phyloP scores from a whole-genome alignment of 768 basidiomycete species.

The Leccinum sublutescens region DNA sequence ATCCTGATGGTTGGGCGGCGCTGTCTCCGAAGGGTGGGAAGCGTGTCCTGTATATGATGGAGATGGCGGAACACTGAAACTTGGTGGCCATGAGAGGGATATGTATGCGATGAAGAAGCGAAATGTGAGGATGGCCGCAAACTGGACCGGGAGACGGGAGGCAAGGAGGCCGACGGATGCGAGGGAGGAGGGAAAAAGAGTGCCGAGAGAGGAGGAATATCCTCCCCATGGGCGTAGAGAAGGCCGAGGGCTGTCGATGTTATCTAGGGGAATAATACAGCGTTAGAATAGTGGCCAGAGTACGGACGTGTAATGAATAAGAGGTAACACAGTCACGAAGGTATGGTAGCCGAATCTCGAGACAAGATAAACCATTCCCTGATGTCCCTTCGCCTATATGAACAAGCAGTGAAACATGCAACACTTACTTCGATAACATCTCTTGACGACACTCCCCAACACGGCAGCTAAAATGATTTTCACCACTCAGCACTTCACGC shows the following conservation, averaged over 20 bases:
- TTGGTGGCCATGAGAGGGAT: constrained; percentile 9
- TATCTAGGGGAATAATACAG: constrained; percentile 14
- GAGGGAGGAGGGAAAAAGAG: constrained; percentile 14
- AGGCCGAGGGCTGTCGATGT: constrained; percentile 32
- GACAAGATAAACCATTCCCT: constrained; percentile 49
- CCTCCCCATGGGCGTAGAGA: constrained; percentile 26
- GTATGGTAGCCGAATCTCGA: constrained; percentile 32
- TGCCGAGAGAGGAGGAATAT: constrained; percentile 22
- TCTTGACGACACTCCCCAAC: constrained; percentile 43
- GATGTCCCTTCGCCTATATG: background rate
- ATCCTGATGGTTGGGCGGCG: background rate
- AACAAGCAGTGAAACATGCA: constrained; percentile 5
- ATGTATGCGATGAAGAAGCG: constrained; percentile 12
- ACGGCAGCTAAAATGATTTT: constrained; percentile 43
- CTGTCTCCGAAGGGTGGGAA: constrained; percentile 10
- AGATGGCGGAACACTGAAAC: constrained; percentile 1
- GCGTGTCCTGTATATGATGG: constrained; percentile 9
- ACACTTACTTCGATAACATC: constrained; percentile 40
- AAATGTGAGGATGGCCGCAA: constrained; percentile 26
- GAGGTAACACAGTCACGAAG: background rate
- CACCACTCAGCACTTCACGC: constrained; percentile 67
- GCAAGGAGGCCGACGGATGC: constrained; percentile 10
- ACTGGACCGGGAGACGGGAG: constrained; percentile 20
- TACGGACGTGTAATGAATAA: background rate
- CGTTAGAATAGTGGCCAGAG: constrained; percentile 18